Conservation (phyloP, 2,329 filamentous ascomycete genomes). For the Didymella arachidicola region DNA sequence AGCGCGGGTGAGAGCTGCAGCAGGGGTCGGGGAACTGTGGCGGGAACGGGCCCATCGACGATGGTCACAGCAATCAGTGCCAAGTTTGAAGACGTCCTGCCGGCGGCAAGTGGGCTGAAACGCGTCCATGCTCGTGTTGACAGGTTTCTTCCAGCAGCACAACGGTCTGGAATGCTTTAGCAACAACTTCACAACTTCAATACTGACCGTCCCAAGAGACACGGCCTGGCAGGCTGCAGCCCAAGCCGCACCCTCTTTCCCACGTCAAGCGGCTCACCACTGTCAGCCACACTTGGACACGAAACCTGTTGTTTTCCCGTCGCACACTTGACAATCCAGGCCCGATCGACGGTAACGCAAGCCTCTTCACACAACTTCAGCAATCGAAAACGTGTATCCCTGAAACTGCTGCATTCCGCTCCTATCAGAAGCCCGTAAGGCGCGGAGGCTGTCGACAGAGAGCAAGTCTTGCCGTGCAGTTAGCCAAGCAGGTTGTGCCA, state of each 20-base stretch:
- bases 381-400: slow-evolving; percentile 22
- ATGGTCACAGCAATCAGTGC: slow-evolving; percentile 34
- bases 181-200: background rate
- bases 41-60: slow-evolving; percentile 45
- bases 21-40: slow-evolving; percentile 40
- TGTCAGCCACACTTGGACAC: slow-evolving; percentile 11
- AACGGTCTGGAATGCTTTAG: slow-evolving; percentile 4
- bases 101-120: slow-evolving; percentile 27
- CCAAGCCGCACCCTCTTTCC: background rate
- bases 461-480: slow-evolving; percentile 28
- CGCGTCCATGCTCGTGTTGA: slow-evolving; percentile 3
- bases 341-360: slow-evolving; percentile 42
- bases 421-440: slow-evolving; percentile 29
- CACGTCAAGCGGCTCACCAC: slow-evolving; percentile 1
- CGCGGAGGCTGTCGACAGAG: slow-evolving; percentile 18
- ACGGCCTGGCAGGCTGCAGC: background rate
- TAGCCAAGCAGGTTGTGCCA: slow-evolving; percentile 33
- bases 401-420: slow-evolving; percentile 24
- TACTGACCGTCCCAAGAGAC: background rate
- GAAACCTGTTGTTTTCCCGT: slow-evolving; percentile 18
- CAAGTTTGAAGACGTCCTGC: slow-evolving; percentile 29
- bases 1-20: slow-evolving; percentile 33
- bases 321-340: slow-evolving; percentile 28
- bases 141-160: background rate
- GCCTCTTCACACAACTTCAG: slow-evolving; percentile 24